Evolutionary conservation across 78 protist species (phyloP).

Genomic region (Acrasis kona): DNA sequence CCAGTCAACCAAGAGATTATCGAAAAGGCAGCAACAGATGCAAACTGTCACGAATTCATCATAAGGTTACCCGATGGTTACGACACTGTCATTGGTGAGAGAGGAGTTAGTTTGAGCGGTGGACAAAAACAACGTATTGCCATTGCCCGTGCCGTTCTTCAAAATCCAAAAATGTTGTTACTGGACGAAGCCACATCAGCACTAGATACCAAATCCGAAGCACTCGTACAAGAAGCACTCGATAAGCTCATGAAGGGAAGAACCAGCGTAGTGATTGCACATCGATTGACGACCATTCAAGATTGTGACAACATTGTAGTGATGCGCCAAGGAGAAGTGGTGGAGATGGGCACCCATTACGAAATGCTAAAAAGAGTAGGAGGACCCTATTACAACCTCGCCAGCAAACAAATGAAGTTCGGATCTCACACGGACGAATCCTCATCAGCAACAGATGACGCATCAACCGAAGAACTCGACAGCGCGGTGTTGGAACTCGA

Average conservation of each 20-base stretch:
- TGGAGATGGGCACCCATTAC: constrained; percentile 75
- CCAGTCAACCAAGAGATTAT: constrained; percentile 23
- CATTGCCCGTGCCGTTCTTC: constrained; percentile 88
- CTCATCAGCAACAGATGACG: no score
- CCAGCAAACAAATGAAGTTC: no score
- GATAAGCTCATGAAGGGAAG: background rate
- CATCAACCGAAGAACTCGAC: no score
- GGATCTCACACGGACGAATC: no score
- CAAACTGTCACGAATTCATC: constrained; percentile 73
- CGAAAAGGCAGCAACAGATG: constrained; percentile 59
- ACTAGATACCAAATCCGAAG: constrained; percentile 80
- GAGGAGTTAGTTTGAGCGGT: constrained; percentile 62
- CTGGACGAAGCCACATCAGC: constrained; percentile 93
- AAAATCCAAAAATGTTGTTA: constrained; percentile 80
- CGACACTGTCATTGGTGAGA: constrained; percentile 44
- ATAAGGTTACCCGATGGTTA: constrained; percentile 19
- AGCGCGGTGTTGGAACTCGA: no score
- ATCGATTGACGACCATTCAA: background rate
- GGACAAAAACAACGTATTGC: constrained; percentile 40
- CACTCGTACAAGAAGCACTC: constrained; percentile 46
- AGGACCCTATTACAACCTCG: no score
- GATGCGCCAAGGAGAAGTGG: constrained; percentile 57
- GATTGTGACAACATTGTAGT: constrained; percentile 9
- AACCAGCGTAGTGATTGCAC: background rate
- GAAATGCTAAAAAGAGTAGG: no score